Evolutionary conservation across 129 eudicot species (phyloP), one percentile per base, ranked within the genome.

Genomic region (Escallonia rubra): DNA sequence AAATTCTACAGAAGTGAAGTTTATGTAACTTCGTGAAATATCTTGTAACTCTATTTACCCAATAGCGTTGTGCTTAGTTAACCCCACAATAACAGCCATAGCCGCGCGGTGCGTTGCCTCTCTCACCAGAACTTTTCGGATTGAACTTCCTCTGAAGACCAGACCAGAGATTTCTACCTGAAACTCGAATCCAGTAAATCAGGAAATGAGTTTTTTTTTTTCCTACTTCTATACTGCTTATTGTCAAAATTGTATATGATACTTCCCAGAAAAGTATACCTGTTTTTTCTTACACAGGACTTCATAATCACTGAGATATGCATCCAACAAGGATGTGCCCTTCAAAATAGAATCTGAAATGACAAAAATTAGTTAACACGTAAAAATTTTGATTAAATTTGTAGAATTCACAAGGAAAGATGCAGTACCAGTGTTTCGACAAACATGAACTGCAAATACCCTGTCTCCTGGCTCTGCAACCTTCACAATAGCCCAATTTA

Each of bases 401-500:
- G 66, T 58, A 49, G 49, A 41, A 64, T 8, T 8, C 52, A 4
- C 23, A 54, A 8, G 40, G 2, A 23, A 57, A 79, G 23, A 42
- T 11, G 40, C 0, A 12, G 23, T 81, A 90, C 95, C 95, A 0
- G 90, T 80, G 80, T 86, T 86, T 76, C 90, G 72, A 80, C 86
- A 84, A 74, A 93, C 90, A 81, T 86, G 90, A 74, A 93, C 48
- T 43, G 95, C 96, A 57, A 84, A 75, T 5, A 93, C 95, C 41
- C 73, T 80, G 73, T 89, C 98, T 45, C 96, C 95, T 1, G 90
- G 62, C 77, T 86, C 82, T 53, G 98, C 96, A 68, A 93, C 96
- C 74, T 89, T 93, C 38, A 89, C 86, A 70, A 89, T 15, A 50
- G 98, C 92, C 98, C 98, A 93, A 82, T 80, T 84, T 44, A 93